Conservation (phyloP, 2,329 filamentous ascomycete species). For the Aureobasidium sp. region DNA sequence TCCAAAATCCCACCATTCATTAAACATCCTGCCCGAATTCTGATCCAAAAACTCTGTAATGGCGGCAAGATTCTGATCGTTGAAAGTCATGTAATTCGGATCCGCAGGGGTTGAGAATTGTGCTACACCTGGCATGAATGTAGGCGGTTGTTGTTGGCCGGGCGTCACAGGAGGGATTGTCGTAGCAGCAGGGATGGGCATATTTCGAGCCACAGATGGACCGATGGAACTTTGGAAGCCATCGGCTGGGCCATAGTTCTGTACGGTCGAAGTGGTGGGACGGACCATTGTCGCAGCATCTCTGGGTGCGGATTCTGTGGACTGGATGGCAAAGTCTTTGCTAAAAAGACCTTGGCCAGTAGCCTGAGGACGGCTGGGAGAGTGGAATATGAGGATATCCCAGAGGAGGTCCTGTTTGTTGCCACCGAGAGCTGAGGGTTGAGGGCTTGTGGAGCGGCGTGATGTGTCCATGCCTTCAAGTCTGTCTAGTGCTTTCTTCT, state of each 20-base stretch:
- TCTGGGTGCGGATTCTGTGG: neutral
- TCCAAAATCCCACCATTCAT: slow-evolving; percentile 15
- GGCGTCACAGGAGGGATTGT: neutral
- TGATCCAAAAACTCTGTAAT: slow-evolving; percentile 13
- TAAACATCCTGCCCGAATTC: slow-evolving; percentile 15
- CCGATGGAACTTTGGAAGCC: neutral
- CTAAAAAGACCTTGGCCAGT: neutral
- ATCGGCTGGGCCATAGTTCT: neutral
- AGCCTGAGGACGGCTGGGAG: neutral
- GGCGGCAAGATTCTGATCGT: slow-evolving; percentile 10
- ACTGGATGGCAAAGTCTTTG: slow-evolving; percentile 1
- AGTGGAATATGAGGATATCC: slow-evolving; percentile 12
- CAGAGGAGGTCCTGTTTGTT: slow-evolving; percentile 13
- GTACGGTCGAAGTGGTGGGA: neutral
- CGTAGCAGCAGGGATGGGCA: neutral
- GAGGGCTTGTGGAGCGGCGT: slow-evolving; percentile 8
- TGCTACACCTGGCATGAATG: neutral
- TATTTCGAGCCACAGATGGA: neutral
- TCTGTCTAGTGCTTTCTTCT: slow-evolving; percentile 9
- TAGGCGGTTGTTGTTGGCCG: neutral
- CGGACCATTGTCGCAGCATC: neutral
- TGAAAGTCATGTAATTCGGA: slow-evolving; percentile 10
- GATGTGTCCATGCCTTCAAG: slow-evolving; percentile 6
- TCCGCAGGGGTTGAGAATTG: neutral
- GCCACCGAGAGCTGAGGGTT: neutral